These are phyloP conservation scores for Misopates orontium DNA, from an alignment of 257 asterid species.

Conservation along the genomic window DNA sequence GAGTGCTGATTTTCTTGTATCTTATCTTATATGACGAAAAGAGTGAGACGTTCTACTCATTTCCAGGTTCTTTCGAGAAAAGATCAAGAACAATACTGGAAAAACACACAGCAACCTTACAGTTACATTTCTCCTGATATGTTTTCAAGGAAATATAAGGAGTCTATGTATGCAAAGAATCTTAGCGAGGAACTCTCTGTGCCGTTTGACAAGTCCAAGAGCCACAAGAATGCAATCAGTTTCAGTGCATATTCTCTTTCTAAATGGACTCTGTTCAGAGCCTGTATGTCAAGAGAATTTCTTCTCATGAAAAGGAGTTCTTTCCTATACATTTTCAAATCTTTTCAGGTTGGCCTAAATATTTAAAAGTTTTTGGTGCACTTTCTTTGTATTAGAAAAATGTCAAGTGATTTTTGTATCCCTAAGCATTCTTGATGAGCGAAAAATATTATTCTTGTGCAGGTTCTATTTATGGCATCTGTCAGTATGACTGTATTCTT, in stretches of 20 bases:
- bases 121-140: conserved; percentile 9
- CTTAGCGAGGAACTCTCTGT: background rate
- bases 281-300: conserved; percentile 16
- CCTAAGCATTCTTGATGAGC: too few relatives aligned
- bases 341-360: background rate
- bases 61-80: conserved; percentile 13
- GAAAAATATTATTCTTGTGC: background rate
- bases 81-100: conserved; percentile 21
- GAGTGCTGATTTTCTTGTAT: background rate
- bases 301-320: conserved; percentile 12
- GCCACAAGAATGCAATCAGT: conserved; percentile 6
- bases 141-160: conserved; percentile 3
- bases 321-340: conserved; percentile 9
- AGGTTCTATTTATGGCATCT: conserved; percentile 8
- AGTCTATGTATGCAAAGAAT: background rate
- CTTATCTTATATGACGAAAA: background rate
- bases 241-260: conserved; percentile 10
- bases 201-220: conserved; percentile 13
- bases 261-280: conserved; percentile 17
- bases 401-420: too few relatives aligned
- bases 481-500: conserved; percentile 14
- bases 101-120: conserved; percentile 1
- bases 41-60: background rate
- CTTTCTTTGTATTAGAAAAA: conserved; percentile 2
- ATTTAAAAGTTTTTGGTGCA: background rate